Evolutionary conservation across 2,329 filamentous ascomycete genomes (phyloP).

Genomic region (Claviceps sp.): DNA sequence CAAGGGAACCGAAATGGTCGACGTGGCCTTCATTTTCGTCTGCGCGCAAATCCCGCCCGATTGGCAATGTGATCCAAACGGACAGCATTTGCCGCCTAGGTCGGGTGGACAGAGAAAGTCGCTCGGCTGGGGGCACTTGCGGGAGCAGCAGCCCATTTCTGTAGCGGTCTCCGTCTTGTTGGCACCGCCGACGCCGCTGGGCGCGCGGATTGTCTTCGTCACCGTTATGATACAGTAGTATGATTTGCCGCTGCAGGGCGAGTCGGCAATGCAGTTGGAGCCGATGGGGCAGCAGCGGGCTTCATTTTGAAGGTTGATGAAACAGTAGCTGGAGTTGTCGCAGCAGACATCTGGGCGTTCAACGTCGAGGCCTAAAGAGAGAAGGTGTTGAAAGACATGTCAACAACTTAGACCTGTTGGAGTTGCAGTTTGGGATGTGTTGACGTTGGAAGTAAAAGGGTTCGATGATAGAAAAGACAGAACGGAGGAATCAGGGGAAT

Average conservation of each 20-base stretch:
- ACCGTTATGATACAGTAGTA: slow-evolving; percentile 21
- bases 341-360: slow-evolving; percentile 27
- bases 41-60: slow-evolving; percentile 22
- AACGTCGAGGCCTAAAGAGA: slow-evolving; percentile 27
- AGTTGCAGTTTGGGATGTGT: too few species aligned
- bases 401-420: neutral
- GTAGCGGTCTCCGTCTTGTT: slow-evolving; percentile 9
- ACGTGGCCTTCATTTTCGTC: slow-evolving; percentile 11
- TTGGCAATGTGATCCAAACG: slow-evolving; percentile 29
- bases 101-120: slow-evolving; percentile 29
- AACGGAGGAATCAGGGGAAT: neutral
- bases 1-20: neutral
- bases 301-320: slow-evolving; percentile 21
- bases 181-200: slow-evolving; percentile 8
- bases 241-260: slow-evolving; percentile 19
- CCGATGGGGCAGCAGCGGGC: slow-evolving; percentile 30
- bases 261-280: slow-evolving; percentile 25
- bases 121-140: slow-evolving; percentile 26
- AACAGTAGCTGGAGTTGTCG: slow-evolving; percentile 31
- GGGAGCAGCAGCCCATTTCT: slow-evolving; percentile 24
- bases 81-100: slow-evolving; percentile 37
- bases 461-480: neutral
- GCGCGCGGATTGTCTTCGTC: slow-evolving; percentile 14
- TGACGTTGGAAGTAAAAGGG: too few species aligned
- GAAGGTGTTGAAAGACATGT: neutral